These are phyloP conservation scores for Thermomucor indicae-seudaticae DNA, from an alignment of 371 early-diverging fungal species.

Conservation along the genomic window DNA sequence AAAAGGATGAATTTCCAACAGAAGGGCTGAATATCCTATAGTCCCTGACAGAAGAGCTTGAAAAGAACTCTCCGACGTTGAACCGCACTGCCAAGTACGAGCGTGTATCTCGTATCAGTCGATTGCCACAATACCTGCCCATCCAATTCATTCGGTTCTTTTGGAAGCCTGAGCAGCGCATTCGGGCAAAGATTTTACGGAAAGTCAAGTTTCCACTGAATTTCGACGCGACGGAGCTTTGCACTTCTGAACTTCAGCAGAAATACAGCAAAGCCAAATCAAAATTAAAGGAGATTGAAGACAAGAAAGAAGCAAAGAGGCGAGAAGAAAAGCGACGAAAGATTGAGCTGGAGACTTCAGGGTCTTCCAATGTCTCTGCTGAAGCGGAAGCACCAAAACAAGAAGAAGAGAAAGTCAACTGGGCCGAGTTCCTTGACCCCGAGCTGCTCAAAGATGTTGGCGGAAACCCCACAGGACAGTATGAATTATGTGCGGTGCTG, in stretches of 20 bases:
- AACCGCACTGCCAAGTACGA: slow-evolving; percentile 76
- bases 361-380: slow-evolving; percentile 8
- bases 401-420: slow-evolving; percentile 35
- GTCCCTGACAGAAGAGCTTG: slow-evolving; percentile 75
- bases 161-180: slow-evolving; percentile 85
- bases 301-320: slow-evolving; percentile 66
- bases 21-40: slow-evolving; percentile 10
- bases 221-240: slow-evolving; percentile 81
- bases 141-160: slow-evolving; percentile 93
- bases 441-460: slow-evolving; percentile 78
- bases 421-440: slow-evolving; percentile 59
- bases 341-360: slow-evolving; percentile 36
- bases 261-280: slow-evolving; percentile 74
- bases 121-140: slow-evolving; percentile 88
- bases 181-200: slow-evolving; percentile 90
- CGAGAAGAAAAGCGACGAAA: slow-evolving; percentile 62
- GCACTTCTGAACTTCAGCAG: slow-evolving; percentile 79
- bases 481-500: slow-evolving; percentile 79
- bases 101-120: slow-evolving; percentile 70
- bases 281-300: slow-evolving; percentile 71
- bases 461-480: slow-evolving; percentile 74
- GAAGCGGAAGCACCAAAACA: slow-evolving; percentile 21
- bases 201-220: slow-evolving; percentile 93
- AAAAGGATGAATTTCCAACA: slow-evolving; percentile 12
- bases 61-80: slow-evolving; percentile 85